These are phyloP conservation scores for Trichoderma sp. DNA, from an alignment of 2,329 filamentous ascomycete species.

Conservation along the genomic window DNA sequence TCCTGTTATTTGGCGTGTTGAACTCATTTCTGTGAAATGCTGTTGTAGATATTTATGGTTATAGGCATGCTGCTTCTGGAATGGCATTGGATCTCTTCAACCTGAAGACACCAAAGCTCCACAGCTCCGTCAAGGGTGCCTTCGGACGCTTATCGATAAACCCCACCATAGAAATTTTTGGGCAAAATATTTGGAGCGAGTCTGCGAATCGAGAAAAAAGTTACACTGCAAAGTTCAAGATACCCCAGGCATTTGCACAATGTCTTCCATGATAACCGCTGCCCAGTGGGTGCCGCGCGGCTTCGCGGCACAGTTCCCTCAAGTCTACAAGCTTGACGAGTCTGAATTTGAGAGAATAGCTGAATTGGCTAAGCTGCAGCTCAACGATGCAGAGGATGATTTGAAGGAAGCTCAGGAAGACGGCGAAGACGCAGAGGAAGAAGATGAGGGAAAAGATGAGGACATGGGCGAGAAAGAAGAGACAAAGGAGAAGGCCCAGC, in stretches of 20 bases:
- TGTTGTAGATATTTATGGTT: not conserved
- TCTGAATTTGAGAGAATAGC: conserved; percentile 75
- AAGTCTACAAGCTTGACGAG: conserved; percentile 75
- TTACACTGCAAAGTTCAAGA: conserved; percentile 26
- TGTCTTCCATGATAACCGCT: conserved; percentile 77
- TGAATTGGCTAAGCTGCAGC: conserved; percentile 71
- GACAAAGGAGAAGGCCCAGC: conserved; percentile 27
- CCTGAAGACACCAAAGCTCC: not conserved
- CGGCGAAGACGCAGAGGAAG: conserved; percentile 26
- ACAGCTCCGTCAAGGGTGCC: not conserved
- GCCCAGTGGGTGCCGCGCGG: conserved; percentile 76
- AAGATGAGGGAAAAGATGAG: conserved; percentile 25
- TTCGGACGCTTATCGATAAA: conserved; percentile 42
- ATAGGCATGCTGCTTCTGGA: not conserved
- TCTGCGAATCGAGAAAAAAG: not conserved
- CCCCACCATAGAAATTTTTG: conserved; percentile 41
- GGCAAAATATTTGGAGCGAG: conserved; percentile 32
- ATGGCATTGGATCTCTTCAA: not conserved
- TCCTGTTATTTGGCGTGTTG: not conserved
- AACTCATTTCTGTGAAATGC: not conserved
- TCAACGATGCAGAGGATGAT: conserved; percentile 90
- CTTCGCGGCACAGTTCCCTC: conserved; percentile 73
- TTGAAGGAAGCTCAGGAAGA: conserved; percentile 67
- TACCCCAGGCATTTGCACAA: conserved; percentile 38
- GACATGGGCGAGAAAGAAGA: conserved; percentile 29